Evolutionary conservation across 2,329 filamentous ascomycete genomes (phyloP).

Genomic region (Mariannaea sp.): DNA sequence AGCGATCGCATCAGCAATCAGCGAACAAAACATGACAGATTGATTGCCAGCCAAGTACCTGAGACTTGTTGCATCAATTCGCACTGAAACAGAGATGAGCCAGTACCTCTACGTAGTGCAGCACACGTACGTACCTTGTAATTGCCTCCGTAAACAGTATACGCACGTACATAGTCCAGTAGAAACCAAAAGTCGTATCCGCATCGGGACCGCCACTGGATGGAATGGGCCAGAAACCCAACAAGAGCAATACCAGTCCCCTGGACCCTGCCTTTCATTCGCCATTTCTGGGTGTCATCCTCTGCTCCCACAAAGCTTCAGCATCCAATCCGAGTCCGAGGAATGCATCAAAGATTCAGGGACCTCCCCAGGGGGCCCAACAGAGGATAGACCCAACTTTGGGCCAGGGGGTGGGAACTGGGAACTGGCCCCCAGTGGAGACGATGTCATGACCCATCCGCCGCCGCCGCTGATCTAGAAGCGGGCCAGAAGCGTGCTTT

Average conservation of each 20-base stretch:
- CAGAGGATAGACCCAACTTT: constrained; percentile 28
- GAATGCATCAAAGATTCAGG: constrained; percentile 13
- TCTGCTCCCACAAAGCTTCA: constrained; percentile 4
- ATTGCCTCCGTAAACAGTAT: too few species aligned
- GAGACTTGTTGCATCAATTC: too few species aligned
- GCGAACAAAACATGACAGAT: too few species aligned
- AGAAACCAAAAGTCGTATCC: too few species aligned
- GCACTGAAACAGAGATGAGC: too few species aligned
- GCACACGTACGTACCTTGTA: too few species aligned
- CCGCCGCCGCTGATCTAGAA: constrained; percentile 40
- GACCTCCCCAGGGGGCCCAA: constrained; percentile 16
- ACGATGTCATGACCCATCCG: constrained; percentile 28
- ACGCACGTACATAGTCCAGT: too few species aligned
- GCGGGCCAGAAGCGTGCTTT: constrained; percentile 39
- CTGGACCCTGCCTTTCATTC: not conserved
- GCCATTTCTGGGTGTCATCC: constrained; percentile 15
- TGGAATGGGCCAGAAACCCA: constrained; percentile 1
- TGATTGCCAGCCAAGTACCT: too few species aligned
- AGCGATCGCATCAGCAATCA: too few species aligned
- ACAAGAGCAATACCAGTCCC: not conserved
- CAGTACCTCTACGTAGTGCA: too few species aligned
- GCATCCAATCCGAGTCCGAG: constrained; percentile 15
- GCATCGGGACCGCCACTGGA: constrained; percentile 5
- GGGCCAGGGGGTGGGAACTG: constrained; percentile 25
- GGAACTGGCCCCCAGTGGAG: constrained; percentile 13